These are phyloP conservation scores for Hymenotorrendiella dingleyae DNA, from an alignment of 2,329 filamentous ascomycete genomes.

Conservation along the genomic window DNA sequence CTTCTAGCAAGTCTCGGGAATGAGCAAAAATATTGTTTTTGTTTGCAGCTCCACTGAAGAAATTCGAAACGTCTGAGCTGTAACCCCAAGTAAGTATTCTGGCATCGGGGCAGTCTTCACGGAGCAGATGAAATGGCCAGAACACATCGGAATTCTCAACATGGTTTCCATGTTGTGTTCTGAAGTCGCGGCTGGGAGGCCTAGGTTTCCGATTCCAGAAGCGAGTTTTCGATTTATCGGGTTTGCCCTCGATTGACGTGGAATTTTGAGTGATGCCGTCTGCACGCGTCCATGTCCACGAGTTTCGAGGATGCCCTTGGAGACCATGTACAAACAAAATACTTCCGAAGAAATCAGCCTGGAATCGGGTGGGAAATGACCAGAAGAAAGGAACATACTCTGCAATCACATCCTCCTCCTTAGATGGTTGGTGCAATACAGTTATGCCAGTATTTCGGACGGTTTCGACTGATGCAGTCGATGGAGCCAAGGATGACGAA, in stretches of 20 bases:
- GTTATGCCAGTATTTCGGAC: background rate
- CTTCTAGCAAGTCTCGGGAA: background rate
- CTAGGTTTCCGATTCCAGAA: too few relatives aligned
- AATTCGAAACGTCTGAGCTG: background rate
- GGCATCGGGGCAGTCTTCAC: background rate
- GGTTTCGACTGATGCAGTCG: too few relatives aligned
- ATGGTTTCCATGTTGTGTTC: background rate
- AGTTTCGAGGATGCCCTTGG: background rate
- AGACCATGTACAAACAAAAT: background rate
- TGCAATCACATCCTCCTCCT: background rate
- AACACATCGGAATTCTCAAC: background rate
- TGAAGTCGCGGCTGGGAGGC: background rate
- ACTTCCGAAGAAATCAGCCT: background rate
- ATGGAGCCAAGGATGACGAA: too few relatives aligned
- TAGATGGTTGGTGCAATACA: background rate
- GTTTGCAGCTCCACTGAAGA: background rate
- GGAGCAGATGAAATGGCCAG: background rate
- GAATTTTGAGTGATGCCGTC: background rate
- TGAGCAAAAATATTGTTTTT: background rate
- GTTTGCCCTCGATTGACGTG: too few relatives aligned
- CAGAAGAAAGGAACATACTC: background rate
- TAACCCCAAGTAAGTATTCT: background rate
- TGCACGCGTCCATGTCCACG: background rate
- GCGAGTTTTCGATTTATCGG: too few relatives aligned
- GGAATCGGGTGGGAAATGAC: background rate